phyloP scores from a whole-genome alignment of 2,329 filamentous ascomycete genomes.

The Hymenoscyphus fructigenus region DNA sequence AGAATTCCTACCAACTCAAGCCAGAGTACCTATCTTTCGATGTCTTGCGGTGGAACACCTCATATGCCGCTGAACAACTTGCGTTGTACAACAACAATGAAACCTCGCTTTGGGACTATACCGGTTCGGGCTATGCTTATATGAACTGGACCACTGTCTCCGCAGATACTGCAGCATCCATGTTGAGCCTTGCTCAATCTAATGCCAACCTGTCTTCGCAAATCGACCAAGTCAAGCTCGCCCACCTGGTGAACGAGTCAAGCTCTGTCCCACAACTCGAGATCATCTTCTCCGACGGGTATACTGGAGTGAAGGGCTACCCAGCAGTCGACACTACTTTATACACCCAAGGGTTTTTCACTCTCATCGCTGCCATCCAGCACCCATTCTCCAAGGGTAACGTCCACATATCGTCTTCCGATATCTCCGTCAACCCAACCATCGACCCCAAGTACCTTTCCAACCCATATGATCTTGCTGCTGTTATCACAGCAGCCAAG shows the following conservation, averaged over 20 bases:
- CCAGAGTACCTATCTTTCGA: slow-evolving; percentile 23
- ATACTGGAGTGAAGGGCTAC: slow-evolving; percentile 40
- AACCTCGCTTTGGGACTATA: slow-evolving; percentile 27
- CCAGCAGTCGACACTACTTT: slow-evolving; percentile 17
- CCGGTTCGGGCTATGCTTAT: slow-evolving; percentile 41
- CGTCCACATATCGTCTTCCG: slow-evolving; percentile 51
- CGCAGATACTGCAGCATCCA: slow-evolving; percentile 33
- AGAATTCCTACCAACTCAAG: slow-evolving; percentile 28
- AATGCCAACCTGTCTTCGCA: slow-evolving; percentile 35
- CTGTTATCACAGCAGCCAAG: slow-evolving; percentile 24
- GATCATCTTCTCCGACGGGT: slow-evolving; percentile 44
- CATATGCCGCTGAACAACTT: slow-evolving; percentile 39
- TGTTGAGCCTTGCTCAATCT: slow-evolving; percentile 38
- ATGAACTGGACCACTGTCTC: slow-evolving; percentile 43
- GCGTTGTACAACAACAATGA: slow-evolving; percentile 21
- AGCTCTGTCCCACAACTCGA: slow-evolving; percentile 26
- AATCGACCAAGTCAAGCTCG: slow-evolving; percentile 42
- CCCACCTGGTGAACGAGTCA: slow-evolving; percentile 38
- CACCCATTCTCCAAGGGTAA: slow-evolving; percentile 57
- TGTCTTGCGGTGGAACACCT: slow-evolving; percentile 25
- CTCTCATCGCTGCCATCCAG: slow-evolving; percentile 51
- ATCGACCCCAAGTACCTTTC: slow-evolving; percentile 57
- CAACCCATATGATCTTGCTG: slow-evolving; percentile 50
- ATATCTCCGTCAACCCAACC: slow-evolving; percentile 41
- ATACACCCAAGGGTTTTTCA: slow-evolving; percentile 24